These are phyloP conservation scores for Clathrospora elynae DNA, from an alignment of 2,329 filamentous ascomycete species.

Conservation along the genomic window DNA sequence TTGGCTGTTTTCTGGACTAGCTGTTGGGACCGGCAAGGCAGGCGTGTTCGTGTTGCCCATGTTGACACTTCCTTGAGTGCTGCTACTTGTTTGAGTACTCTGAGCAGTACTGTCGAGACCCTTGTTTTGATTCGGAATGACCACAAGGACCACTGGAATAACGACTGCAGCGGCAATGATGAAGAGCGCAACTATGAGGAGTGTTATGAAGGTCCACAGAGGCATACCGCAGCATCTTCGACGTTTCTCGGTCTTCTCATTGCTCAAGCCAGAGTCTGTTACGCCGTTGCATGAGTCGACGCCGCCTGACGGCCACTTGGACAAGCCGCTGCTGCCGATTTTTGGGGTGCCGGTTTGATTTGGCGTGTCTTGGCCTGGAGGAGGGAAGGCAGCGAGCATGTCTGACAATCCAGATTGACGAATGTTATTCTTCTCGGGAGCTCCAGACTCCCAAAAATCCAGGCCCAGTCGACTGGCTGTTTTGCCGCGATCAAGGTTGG, in stretches of 20 bases:
- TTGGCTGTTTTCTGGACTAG: conserved; percentile 26
- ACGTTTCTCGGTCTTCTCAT: conserved; percentile 46
- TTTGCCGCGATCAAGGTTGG: conserved; percentile 83
- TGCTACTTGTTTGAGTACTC: conserved; percentile 22
- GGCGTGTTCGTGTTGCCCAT: conserved; percentile 27
- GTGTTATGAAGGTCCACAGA: conserved; percentile 73
- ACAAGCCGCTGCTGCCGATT: conserved; percentile 25
- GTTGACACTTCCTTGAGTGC: conserved; percentile 26
- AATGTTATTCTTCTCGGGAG: conserved; percentile 37
- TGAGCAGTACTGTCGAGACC: conserved; percentile 23
- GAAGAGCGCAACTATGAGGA: conserved; percentile 68
- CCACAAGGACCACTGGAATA: conserved; percentile 71
- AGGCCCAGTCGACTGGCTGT: conserved; percentile 65
- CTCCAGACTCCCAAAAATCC: conserved; percentile 53
- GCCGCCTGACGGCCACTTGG: conserved; percentile 39
- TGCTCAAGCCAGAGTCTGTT: conserved; percentile 27
- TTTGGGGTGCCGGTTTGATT: conserved; percentile 43
- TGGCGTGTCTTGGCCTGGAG: conserved; percentile 58
- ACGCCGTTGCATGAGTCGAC: conserved; percentile 11
- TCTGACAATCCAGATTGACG: conserved; percentile 62
- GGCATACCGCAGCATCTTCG: conserved; percentile 84
- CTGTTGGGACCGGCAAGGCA: conserved; percentile 27
- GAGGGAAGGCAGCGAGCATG: conserved; percentile 69
- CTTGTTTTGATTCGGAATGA: conserved; percentile 58
- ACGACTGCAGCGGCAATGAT: conserved; percentile 81